Base-by-base conservation (phyloP, 352 stramenopile genomes). In the Globisporangium polare region DNA sequence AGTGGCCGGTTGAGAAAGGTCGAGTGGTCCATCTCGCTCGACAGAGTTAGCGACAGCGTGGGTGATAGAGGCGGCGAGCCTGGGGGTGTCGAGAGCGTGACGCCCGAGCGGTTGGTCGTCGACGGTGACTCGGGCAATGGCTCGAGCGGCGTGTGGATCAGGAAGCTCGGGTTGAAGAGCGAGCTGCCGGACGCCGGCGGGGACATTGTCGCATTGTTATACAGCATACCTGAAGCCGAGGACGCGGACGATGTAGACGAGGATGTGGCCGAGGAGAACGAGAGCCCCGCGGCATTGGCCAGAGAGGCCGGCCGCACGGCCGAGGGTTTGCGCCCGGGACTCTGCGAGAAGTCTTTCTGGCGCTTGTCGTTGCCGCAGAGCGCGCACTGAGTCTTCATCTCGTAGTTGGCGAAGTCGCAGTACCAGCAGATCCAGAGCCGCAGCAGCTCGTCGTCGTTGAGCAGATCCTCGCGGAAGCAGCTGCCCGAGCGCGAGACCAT, bases 391-490 rank as follows among this genome's bases (percentile, higher is more conserved):
- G 51, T 74, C 63, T 84, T 83, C 53, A 80, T 68, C 52, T 82
- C 73, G 63, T 84, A 86, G 68, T 86, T 86, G 60, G 72, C 74
- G 51, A 86, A 86, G 53, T 83, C 72, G 54, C 77, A 86, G 50
- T 75, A 69, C 53, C 69, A 72, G 53, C 77, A 86, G 45, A 75
- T 75, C 74, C 77, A 86, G 5, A 86, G 73, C 0, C 71, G 70
- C 53, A 71, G 52, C 15, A 84, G 60, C 59, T 86, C 77, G 31
- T 86, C 73, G n/a, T 80, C 71, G 41, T 71, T 71, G 27, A 86
- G 54, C 37, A 86, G 43, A 47, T 86, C 77, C 51, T 86, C 72
- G 26, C 69, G 74, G 57, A 78, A 86, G 60, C 63, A 74, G 53
- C 57, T 71, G 33, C 39, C 49, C 2, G 62, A 68, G 26, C 67